Percentiles rank a stretch among this genome's conserved stretches.
These are phyloP conservation scores for Salix brachista DNA, from an alignment of 345 rosid genomes.

Conservation along the genomic window DNA sequence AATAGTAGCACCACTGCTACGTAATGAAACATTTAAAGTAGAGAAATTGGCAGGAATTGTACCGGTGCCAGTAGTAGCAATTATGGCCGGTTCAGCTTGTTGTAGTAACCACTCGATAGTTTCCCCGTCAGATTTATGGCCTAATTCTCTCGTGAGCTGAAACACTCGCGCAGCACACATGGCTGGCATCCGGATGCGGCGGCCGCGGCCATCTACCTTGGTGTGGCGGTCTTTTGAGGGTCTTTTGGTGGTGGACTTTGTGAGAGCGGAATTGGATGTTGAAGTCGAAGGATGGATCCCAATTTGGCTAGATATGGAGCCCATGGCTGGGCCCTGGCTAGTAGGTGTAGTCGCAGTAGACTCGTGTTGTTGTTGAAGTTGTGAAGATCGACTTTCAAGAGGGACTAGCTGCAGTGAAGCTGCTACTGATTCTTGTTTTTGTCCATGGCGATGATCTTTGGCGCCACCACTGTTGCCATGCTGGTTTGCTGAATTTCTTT, in stretches of 20 bases:
- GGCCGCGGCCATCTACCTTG: conserved; percentile 83
- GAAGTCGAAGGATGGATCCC: neutral
- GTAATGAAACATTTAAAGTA: conserved; percentile 60
- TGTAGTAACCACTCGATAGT: conserved; percentile 82
- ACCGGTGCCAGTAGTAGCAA: conserved; percentile 75
- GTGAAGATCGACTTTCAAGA: conserved; percentile 23
- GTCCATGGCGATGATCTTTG: conserved; percentile 20
- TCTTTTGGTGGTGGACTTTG: conserved; percentile 38
- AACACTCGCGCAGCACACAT: conserved; percentile 80
- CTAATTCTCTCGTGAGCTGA: conserved; percentile 68
- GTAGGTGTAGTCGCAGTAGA: conserved; percentile 18
- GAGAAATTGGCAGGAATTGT: conserved; percentile 89
- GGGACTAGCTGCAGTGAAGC: conserved; percentile 33
- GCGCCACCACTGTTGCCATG: conserved; percentile 9
- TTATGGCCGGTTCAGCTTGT: conserved; percentile 77
- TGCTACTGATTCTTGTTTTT: conserved; percentile 29
- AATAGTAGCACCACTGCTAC: conserved; percentile 54
- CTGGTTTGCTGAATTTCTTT: conserved; percentile 15
- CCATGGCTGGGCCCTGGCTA: conserved; percentile 40
- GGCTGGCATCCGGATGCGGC: conserved; percentile 85
- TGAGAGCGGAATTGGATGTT: conserved; percentile 21
- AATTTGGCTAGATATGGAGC: conserved; percentile 41
- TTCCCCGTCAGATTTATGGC: conserved; percentile 82
- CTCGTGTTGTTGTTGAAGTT: conserved; percentile 21
- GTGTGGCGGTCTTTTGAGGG: conserved; percentile 80